Percentiles rank a stretch among this genome's conserved stretches.
Evolutionary conservation across 2,329 filamentous ascomycete species (phyloP).

Genomic region (Pyricularia grisea): DNA sequence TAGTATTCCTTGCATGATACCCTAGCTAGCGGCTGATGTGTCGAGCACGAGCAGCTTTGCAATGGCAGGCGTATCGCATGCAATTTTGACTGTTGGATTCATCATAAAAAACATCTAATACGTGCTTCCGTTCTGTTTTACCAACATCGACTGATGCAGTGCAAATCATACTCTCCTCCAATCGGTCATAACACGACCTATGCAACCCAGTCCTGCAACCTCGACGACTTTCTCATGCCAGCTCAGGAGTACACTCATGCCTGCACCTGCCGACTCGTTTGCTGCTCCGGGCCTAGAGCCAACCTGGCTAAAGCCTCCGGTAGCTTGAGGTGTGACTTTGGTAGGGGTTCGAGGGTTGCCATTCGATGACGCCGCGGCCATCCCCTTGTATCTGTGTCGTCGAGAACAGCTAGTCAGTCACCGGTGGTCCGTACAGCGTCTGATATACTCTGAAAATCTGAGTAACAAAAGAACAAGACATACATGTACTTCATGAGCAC

Average conservation of each 20-base stretch:
- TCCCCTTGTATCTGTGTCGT: conserved; percentile 79
- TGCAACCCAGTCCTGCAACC: conserved; percentile 80
- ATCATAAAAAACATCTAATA: not conserved
- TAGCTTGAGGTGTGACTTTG: conserved; percentile 61
- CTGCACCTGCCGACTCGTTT: conserved; percentile 66
- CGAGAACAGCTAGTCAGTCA: conserved; percentile 6
- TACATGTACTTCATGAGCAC: conserved; percentile 98
- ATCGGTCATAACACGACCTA: conserved; percentile 93
- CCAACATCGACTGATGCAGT: not conserved
- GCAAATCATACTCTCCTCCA: conserved; percentile 70
- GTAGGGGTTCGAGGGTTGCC: conserved; percentile 37
- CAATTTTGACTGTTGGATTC: not conserved
- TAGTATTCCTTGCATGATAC: not conserved
- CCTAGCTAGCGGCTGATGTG: not conserved
- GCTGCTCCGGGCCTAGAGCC: conserved; percentile 39
- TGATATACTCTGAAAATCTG: not conserved
- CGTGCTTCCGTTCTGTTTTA: not conserved
- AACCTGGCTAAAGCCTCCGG: conserved; percentile 76
- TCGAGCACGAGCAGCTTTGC: not conserved
- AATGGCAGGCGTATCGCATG: not conserved
- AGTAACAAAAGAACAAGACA: conserved; percentile 22
- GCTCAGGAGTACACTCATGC: conserved; percentile 93
- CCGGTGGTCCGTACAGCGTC: not conserved
- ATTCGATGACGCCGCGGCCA: conserved; percentile 43
- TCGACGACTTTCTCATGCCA: conserved; percentile 99